These are phyloP conservation scores for Vaucheria bursata DNA, from an alignment of 352 stramenopile species.

Conservation along the genomic window DNA sequence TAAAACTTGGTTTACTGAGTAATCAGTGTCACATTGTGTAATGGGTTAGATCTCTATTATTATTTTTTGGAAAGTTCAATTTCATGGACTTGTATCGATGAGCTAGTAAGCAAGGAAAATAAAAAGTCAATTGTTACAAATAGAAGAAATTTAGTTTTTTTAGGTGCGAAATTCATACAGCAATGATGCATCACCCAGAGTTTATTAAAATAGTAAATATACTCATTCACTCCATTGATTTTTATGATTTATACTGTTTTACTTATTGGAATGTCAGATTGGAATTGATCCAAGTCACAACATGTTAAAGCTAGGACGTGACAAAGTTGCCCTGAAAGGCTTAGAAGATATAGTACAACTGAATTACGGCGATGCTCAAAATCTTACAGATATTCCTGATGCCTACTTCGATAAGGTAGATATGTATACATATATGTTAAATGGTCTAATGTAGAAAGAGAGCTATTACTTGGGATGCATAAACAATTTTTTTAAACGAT, in stretches of 20 bases:
- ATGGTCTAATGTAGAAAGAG: not conserved
- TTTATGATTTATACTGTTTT: not conserved
- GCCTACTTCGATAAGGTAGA: slow-evolving; percentile 55
- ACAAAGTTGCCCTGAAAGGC: slow-evolving; percentile 52
- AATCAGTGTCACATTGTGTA: too few species aligned
- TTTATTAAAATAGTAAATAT: too few species aligned
- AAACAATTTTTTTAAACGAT: not conserved
- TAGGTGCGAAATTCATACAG: too few species aligned
- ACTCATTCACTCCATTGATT: too few species aligned
- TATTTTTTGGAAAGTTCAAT: too few species aligned
- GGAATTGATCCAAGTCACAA: slow-evolving; percentile 62
- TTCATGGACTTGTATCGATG: too few species aligned
- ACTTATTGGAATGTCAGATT: slow-evolving; percentile 37
- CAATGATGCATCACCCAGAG: too few species aligned
- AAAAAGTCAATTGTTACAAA: too few species aligned
- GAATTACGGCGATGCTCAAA: slow-evolving; percentile 53
- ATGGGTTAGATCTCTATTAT: too few species aligned
- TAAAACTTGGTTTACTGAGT: too few species aligned
- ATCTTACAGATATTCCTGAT: slow-evolving; percentile 46
- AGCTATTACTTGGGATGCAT: not conserved
- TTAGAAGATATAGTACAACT: slow-evolving; percentile 51
- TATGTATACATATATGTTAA: not conserved
- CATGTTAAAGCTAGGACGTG: slow-evolving; percentile 54
- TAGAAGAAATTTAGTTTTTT: too few species aligned
- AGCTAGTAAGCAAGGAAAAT: too few species aligned